Conservation (phyloP, 1,284 basidiomycete species). For the Cryptococcus depauperatus region DNA sequence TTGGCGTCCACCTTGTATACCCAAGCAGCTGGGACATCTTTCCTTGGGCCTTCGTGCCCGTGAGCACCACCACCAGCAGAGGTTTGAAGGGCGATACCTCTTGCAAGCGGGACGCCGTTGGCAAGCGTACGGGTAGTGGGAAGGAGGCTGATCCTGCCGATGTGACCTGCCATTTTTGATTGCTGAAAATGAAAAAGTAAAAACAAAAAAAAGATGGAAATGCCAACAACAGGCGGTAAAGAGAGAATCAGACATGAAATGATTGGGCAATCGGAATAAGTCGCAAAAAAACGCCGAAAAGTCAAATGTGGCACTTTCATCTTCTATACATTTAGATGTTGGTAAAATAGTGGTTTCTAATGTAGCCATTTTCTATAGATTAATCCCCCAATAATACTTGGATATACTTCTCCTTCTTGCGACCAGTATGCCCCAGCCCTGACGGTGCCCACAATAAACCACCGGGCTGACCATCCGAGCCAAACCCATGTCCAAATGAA, state of each 20-base stretch:
- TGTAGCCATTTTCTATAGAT: slow-evolving; percentile 23
- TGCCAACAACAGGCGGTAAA: neutral
- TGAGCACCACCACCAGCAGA: slow-evolving; percentile 54
- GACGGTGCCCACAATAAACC: slow-evolving; percentile 30
- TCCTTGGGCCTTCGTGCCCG: slow-evolving; percentile 56
- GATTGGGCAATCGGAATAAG: neutral
- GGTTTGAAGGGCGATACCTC: slow-evolving; percentile 87
- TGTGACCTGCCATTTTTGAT: slow-evolving; percentile 13
- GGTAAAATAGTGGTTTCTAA: slow-evolving; percentile 2
- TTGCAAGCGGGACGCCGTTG: slow-evolving; percentile 89
- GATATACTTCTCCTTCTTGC: slow-evolving; percentile 8
- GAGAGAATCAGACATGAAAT: neutral
- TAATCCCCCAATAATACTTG: slow-evolving; percentile 21
- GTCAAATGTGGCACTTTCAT: neutral
- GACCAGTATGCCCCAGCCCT: slow-evolving; percentile 21
- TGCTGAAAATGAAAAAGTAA: neutral
- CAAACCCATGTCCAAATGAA: slow-evolving; percentile 38
- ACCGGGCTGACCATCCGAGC: slow-evolving; percentile 35
- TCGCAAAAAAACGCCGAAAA: neutral
- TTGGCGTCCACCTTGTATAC: slow-evolving; percentile 46
- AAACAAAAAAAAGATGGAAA: neutral
- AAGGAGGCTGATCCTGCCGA: slow-evolving; percentile 56
- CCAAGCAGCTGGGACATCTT: slow-evolving; percentile 61
- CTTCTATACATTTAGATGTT: neutral
- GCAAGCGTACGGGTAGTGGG: slow-evolving; percentile 71